phyloP scores from a whole-genome alignment of 2,329 filamentous ascomycete genomes.

The Claviceps digitariae region DNA sequence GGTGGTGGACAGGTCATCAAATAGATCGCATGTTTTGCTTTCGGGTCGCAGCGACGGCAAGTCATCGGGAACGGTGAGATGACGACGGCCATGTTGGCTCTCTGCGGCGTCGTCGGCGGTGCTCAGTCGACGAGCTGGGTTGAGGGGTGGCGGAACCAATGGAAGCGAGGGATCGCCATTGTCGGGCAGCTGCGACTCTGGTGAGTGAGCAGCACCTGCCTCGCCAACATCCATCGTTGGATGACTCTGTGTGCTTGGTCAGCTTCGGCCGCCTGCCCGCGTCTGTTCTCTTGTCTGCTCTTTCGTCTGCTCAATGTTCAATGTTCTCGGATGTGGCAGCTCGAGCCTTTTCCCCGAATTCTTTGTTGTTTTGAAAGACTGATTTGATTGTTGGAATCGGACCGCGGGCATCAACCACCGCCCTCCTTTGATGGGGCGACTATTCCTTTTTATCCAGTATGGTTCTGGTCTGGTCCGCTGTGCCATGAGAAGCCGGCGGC shows the following conservation, averaged over 20 bases:
- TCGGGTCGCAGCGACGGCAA: not conserved
- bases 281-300: too few species aligned
- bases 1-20: conserved; percentile 6
- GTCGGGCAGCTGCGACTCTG: conserved; percentile 1
- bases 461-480: not conserved
- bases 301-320: too few species aligned
- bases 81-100: not conserved
- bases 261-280: not conserved
- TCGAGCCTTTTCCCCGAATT: not conserved
- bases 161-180: not conserved
- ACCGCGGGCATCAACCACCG: not conserved
- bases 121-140: conserved; percentile 2
- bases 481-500: not conserved
- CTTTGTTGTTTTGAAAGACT: not conserved
- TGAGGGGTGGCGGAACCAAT: conserved; percentile 4
- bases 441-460: not conserved
- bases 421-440: not conserved
- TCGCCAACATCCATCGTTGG: not conserved
- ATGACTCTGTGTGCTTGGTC: not conserved
- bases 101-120: not conserved
- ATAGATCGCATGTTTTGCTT: conserved; percentile 7
- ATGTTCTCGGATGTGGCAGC: too few species aligned
- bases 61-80: not conserved
- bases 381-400: not conserved
- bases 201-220: not conserved